Evolutionary conservation across 805 yeast species (phyloP).

Genomic region (Ogataea ramenticola): DNA sequence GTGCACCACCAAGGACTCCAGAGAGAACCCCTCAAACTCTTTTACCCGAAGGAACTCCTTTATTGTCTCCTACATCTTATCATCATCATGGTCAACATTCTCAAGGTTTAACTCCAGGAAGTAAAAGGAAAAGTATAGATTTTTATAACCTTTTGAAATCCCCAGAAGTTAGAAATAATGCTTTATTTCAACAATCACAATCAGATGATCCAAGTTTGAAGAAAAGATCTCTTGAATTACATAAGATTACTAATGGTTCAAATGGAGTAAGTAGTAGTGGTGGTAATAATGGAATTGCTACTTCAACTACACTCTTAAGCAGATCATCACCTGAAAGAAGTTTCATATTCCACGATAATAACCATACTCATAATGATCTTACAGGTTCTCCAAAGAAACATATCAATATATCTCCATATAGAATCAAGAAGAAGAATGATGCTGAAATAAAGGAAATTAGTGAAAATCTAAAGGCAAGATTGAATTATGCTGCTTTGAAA

Average conservation of each 20-base stretch:
- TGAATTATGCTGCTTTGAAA: constrained; percentile 29
- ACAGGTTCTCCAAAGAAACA: constrained; percentile 17
- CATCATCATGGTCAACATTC: constrained; percentile 4
- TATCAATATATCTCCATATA: constrained; percentile 10
- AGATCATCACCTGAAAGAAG: constrained; percentile 19
- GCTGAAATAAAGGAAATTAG: constrained; percentile 28
- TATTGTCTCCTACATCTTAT: constrained; percentile 25
- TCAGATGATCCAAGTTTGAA: constrained; percentile 12
- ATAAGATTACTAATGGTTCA: constrained; percentile 17
- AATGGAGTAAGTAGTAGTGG: too few species aligned
- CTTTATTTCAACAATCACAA: constrained; percentile 2
- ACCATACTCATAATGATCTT: not conserved
- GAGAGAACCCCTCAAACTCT: constrained; percentile 22
- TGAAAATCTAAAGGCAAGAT: constrained; percentile 27
- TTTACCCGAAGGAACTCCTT: constrained; percentile 24
- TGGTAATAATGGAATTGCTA: not conserved
- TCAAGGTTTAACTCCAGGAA: constrained; percentile 18
- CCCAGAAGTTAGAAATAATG: constrained; percentile 19
- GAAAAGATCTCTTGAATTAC: constrained; percentile 25
- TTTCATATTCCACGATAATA: constrained; percentile 20
- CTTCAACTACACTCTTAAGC: not conserved
- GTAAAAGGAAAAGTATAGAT: constrained; percentile 25
- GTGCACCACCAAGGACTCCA: constrained; percentile 22
- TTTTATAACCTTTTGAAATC: constrained; percentile 28
- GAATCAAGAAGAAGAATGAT: constrained; percentile 23